Base-by-base conservation (phyloP, 1,284 basidiomycete species). In the Naganishia liquefaciens region DNA sequence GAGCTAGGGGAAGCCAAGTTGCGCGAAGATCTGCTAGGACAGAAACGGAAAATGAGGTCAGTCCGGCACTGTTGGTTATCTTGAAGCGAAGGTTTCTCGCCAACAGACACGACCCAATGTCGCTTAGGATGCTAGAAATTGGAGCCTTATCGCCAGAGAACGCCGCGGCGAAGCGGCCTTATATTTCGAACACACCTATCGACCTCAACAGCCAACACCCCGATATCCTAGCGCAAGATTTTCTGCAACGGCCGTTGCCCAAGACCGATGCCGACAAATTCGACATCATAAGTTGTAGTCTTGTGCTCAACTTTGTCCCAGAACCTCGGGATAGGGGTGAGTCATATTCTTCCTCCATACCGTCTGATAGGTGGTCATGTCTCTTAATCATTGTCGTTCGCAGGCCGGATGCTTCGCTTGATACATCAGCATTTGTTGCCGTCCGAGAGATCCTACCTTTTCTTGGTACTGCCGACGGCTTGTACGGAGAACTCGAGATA, bases 281-380 rank as follows among this genome's bases (percentile, higher is more conserved):
- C 86, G 88, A 91, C 71, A 71, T 87, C 23, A 83, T 93, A 65
- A 91, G 89, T 74, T 83, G 92, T 33, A 92, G 90, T 72, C 79
- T 94, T 33, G 91, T 94, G 4, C 76, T 94, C 3, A 94, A 94
- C 72, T 94, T 93, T 74, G 89, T 91, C 0, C 87, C 89, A n/a
- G 84, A 86, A 37, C 80, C 88, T 0, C 79, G 80, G 60, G 86
- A 90, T 63, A 79, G 91, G 85, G 91, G 91, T 90, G 67, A 62
- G 80, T 68, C 15, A 5, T 3, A 15, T 37, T 53, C n/a, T n/a
- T 50, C 19, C 44, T 10, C 13, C 44, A 53, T 17, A 25, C 25
- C 25, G n/a, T 28, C 17, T 21, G 25, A 11, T 43, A 25, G 5
- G 52, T 49, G 21, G 7, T 40, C 28, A 17, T 19, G 19, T 37